Evolutionary conservation across 805 yeast genomes (phyloP).

Genomic region (Metschnikowia peoriensis): DNA sequence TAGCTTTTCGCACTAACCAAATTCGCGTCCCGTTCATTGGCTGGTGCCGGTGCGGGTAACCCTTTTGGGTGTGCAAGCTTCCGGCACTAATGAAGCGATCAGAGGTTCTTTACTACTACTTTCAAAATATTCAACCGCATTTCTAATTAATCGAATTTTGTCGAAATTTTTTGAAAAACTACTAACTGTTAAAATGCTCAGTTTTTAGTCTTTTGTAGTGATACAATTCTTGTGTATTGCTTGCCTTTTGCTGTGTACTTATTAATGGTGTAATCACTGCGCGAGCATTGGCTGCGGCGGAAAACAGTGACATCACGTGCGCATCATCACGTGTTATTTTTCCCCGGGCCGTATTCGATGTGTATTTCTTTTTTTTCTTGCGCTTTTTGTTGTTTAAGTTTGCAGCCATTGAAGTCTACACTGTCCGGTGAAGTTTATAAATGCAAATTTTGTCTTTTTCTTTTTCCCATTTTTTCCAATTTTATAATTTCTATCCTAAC

Average conservation of each 20-base stretch:
- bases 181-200: no score
- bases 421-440: no score
- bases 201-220: no score
- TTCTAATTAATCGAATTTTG: no score
- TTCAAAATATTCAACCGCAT: no score
- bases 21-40: conserved; percentile 24
- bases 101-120: no score
- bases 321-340: neutral
- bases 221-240: neutral
- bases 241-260: neutral
- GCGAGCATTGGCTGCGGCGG: conserved; percentile 4
- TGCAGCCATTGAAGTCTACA: no score
- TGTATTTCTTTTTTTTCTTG: neutral
- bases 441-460: no score
- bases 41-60: conserved; percentile 20
- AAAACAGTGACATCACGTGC: neutral
- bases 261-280: neutral
- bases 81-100: neutral
- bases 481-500: neutral
- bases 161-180: no score
- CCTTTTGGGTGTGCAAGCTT: neutral
- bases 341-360: no score
- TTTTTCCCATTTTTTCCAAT: neutral
- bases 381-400: neutral
- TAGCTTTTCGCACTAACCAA: conserved; percentile 11